A percentile compares a stretch with the other conserved stretches of the same genome.
Evolutionary conservation across 1,284 basidiomycete species (phyloP).

Genomic region (Coniophora puteana): DNA sequence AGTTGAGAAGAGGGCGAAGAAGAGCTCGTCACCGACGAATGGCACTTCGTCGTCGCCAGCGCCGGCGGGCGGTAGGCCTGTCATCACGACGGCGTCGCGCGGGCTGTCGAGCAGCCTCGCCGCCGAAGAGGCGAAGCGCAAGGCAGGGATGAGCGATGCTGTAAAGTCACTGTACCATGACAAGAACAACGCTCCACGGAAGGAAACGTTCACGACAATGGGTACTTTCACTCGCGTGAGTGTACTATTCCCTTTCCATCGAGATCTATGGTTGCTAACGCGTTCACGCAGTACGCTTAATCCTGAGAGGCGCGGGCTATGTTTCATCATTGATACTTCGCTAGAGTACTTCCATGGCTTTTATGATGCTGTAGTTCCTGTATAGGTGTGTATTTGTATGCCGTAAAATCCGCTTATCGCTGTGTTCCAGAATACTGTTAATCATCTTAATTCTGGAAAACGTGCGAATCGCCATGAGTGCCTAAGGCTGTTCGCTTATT

Average conservation of each 20-base stretch:
- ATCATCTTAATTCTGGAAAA: too few species aligned
- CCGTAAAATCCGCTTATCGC: too few species aligned
- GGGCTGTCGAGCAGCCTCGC: constrained; percentile 62
- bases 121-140: constrained; percentile 70
- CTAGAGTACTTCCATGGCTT: too few species aligned
- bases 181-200: constrained; percentile 47
- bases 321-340: too few species aligned
- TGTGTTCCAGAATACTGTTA: too few species aligned
- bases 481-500: too few species aligned
- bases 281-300: too few species aligned
- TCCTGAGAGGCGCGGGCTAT: too few species aligned
- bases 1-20: constrained; percentile 38
- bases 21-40: constrained; percentile 33
- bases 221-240: constrained; percentile 77
- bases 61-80: constrained; percentile 45
- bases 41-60: constrained; percentile 18
- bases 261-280: too few species aligned
- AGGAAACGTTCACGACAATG: constrained; percentile 83
- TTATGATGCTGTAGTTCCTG: too few species aligned
- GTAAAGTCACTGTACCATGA: constrained; percentile 67
- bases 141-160: constrained; percentile 70
- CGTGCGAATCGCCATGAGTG: too few species aligned
- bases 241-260: constrained; percentile 17
- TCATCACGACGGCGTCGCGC: constrained; percentile 53
- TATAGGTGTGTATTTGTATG: too few species aligned